Evolutionary conservation across 1,139 yeast genomes (phyloP).

Genomic region (Kluyveromyces marxianus): DNA sequence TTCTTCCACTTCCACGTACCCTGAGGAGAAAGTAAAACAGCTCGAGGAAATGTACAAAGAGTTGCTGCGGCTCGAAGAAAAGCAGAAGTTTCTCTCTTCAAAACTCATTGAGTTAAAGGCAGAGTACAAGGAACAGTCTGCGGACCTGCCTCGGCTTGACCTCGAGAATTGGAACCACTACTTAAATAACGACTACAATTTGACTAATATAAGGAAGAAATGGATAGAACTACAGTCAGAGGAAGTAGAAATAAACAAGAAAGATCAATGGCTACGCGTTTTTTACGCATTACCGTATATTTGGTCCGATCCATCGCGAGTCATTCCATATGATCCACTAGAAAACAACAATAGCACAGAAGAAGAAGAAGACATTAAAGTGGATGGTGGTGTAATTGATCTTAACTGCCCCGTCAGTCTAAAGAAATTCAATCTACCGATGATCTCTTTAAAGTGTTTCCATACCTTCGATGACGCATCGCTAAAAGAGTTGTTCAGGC

Average conservation of each 20-base stretch:
- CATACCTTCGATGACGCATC: conserved; percentile 54
- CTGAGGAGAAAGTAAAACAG: conserved; percentile 1
- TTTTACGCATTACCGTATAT: conserved; percentile 20
- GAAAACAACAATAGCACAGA: conserved; percentile 17
- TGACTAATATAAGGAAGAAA: conserved; percentile 6
- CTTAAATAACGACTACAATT: conserved; percentile 10
- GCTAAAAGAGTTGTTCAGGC: conserved; percentile 28
- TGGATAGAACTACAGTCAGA: conserved; percentile 1
- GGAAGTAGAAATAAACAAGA: conserved; percentile 1
- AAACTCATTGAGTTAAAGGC: conserved; percentile 4
- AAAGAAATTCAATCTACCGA: conserved; percentile 44
- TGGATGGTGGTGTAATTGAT: conserved; percentile 62
- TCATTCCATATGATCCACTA: conserved; percentile 17
- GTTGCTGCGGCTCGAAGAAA: background rate
- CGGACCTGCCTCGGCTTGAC: conserved; percentile 9
- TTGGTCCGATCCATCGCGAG: conserved; percentile 24
- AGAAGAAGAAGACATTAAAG: conserved; percentile 46
- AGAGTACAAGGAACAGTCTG: conserved; percentile 7
- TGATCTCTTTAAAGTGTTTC: conserved; percentile 44
- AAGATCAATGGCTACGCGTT: conserved; percentile 9
- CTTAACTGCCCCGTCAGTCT: conserved; percentile 59
- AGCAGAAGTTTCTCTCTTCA: background rate
- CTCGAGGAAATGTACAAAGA: background rate
- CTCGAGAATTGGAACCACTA: conserved; percentile 17
- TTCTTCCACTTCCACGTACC: background rate